These are phyloP conservation scores for Sporobolus alterniflorus DNA, from an alignment of 202 grass and related monocot species.

Conservation along the genomic window DNA sequence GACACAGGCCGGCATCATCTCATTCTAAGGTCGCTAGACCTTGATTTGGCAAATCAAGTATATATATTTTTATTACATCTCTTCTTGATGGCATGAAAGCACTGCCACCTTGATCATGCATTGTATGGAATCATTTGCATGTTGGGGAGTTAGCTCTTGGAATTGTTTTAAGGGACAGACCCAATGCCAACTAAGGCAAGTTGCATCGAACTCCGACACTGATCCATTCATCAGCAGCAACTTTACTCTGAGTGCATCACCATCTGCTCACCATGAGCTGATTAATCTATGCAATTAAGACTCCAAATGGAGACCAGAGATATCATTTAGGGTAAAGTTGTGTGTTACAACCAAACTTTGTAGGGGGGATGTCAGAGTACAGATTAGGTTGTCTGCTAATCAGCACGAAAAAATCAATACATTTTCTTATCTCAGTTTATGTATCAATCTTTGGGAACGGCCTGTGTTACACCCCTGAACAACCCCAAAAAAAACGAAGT, in stretches of 20 bases:
- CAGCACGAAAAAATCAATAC: neutral
- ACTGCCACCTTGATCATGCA: constrained; percentile 30
- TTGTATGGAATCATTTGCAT: constrained; percentile 46
- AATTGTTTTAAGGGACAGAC: constrained; percentile 41
- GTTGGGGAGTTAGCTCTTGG: constrained; percentile 50
- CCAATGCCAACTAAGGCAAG: constrained; percentile 54
- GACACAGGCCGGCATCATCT: constrained; percentile 30
- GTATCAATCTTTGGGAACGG: no score
- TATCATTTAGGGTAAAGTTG: constrained; percentile 5
- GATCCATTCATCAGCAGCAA: constrained; percentile 35
- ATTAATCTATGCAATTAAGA: constrained; percentile 9
- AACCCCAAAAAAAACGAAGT: no score
- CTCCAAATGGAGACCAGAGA: constrained; percentile 2
- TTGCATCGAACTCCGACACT: constrained; percentile 41
- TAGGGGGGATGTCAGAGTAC: neutral
- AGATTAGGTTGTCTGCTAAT: neutral
- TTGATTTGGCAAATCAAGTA: constrained; percentile 46
- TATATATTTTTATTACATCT: constrained; percentile 24
- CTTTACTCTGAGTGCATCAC: constrained; percentile 46
- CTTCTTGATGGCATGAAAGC: constrained; percentile 22
- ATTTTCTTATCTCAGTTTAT: no score
- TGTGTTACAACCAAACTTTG: constrained; percentile 7
- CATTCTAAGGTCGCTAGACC: constrained; percentile 4
- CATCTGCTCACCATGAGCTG: constrained; percentile 31
- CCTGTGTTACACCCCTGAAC: no score